Conservation (phyloP, 1,139 yeast genomes). For the Spathaspora jeffriesii region DNA sequence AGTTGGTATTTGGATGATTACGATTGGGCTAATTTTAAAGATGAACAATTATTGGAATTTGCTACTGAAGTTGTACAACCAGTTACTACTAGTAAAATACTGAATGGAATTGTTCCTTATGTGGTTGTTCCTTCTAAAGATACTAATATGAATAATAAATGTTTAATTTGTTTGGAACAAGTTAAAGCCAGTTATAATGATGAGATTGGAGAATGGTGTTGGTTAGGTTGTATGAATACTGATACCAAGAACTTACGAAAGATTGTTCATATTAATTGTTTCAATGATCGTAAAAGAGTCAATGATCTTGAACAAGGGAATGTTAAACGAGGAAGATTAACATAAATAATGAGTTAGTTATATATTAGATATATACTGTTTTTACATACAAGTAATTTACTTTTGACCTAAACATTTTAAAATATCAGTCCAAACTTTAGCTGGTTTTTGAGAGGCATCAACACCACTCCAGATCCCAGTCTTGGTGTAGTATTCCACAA, state of each 20-base stretch:
- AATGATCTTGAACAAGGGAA: slow-evolving; percentile 37
- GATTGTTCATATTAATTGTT: slow-evolving; percentile 83
- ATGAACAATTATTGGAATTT: slow-evolving; percentile 49
- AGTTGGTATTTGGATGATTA: slow-evolving; percentile 79
- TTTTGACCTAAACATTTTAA: slow-evolving; percentile 75
- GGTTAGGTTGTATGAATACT: slow-evolving; percentile 81
- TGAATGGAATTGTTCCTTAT: slow-evolving; percentile 30
- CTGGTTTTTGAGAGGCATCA: slow-evolving; percentile 94
- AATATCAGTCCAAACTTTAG: slow-evolving; percentile 87
- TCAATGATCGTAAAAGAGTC: slow-evolving; percentile 54
- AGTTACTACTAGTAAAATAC: slow-evolving; percentile 14
- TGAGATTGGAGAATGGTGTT: slow-evolving; percentile 93
- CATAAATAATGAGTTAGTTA: not conserved
- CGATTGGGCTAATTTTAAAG: slow-evolving; percentile 76
- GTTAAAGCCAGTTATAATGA: slow-evolving; percentile 84
- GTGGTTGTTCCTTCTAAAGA: slow-evolving; percentile 75
- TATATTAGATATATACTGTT: slow-evolving; percentile 2
- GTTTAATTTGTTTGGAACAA: slow-evolving; percentile 87
- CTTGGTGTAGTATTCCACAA: slow-evolving; percentile 94
- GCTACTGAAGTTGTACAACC: slow-evolving; percentile 18
- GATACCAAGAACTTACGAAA: slow-evolving; percentile 43
- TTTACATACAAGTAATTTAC: slow-evolving; percentile 4
- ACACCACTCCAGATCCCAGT: slow-evolving; percentile 94
- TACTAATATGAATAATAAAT: slow-evolving; percentile 66
- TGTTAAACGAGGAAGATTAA: slow-evolving; percentile 18